These are phyloP conservation scores for Amanita muscaria DNA, from an alignment of 768 basidiomycete genomes.

Conservation along the genomic window DNA sequence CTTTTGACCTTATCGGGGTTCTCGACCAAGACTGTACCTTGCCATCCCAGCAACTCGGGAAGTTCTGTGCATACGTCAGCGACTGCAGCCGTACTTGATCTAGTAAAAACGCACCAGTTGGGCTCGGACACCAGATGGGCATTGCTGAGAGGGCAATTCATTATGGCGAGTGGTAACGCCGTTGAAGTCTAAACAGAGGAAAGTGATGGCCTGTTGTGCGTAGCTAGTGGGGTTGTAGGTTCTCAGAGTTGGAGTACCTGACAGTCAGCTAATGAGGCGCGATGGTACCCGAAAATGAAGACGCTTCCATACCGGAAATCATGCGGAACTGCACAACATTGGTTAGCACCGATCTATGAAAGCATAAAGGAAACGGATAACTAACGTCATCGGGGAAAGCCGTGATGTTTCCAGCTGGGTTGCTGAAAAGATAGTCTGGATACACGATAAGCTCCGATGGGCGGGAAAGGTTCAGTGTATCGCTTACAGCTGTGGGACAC, in stretches of 20 bases:
- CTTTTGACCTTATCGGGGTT: not conserved
- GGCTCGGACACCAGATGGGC: slow-evolving; percentile 41
- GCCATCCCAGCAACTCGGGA: slow-evolving; percentile 50
- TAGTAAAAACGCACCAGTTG: slow-evolving; percentile 32
- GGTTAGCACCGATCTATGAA: slow-evolving; percentile 5
- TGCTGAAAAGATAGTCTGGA: slow-evolving; percentile 41
- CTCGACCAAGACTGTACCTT: slow-evolving; percentile 31
- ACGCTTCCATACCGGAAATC: slow-evolving; percentile 32
- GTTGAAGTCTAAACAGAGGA: slow-evolving; percentile 40
- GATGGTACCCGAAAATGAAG: not conserved
- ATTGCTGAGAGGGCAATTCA: slow-evolving; percentile 27
- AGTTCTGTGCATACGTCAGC: slow-evolving; percentile 27
- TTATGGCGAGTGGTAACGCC: slow-evolving; percentile 30
- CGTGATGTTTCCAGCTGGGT: slow-evolving; percentile 37
- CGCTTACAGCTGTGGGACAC: slow-evolving; percentile 3
- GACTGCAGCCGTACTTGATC: not conserved
- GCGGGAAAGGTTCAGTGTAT: not conserved
- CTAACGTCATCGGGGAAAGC: slow-evolving; percentile 48
- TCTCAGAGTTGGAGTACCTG: slow-evolving; percentile 35
- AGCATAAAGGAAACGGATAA: slow-evolving; percentile 5
- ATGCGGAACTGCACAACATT: slow-evolving; percentile 37
- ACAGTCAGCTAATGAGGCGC: not conserved
- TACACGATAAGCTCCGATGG: not conserved
- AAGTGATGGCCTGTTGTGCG: slow-evolving; percentile 40
- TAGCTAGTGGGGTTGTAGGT: slow-evolving; percentile 35